Evolutionary conservation across 805 yeast genomes (phyloP).

Genomic region (Lipomyces chichibuensis): DNA sequence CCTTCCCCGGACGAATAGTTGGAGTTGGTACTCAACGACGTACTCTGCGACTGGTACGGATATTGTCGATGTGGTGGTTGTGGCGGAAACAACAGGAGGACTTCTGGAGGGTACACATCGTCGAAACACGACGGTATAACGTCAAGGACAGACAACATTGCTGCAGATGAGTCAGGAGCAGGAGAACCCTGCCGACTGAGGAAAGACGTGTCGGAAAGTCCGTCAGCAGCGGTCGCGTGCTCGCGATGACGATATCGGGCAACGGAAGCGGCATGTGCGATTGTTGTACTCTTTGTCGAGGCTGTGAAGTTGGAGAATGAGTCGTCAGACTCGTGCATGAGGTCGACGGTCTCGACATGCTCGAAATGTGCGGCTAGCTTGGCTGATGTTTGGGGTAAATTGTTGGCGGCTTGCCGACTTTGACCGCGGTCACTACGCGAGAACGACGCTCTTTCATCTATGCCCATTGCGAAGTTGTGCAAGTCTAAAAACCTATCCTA

Average conservation of each 20-base stretch:
- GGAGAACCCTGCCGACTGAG: slow-evolving; percentile 4
- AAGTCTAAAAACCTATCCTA: not conserved
- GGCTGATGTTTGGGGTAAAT: not conserved
- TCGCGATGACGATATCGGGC: slow-evolving; percentile 2
- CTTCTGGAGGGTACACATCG: slow-evolving; percentile 25
- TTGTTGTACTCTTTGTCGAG: slow-evolving; percentile 1
- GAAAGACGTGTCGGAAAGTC: not conserved
- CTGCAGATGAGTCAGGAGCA: slow-evolving; percentile 14
- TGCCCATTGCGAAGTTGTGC: not conserved
- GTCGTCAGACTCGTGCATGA: not conserved
- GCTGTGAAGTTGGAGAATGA: not conserved
- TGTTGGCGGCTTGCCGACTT: not conserved
- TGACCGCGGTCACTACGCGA: not conserved
- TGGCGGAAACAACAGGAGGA: slow-evolving; percentile 26
- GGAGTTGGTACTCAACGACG: slow-evolving; percentile 3
- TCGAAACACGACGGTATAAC: slow-evolving; percentile 27
- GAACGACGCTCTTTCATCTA: not conserved
- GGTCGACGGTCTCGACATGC: slow-evolving; percentile 28
- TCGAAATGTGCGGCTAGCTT: slow-evolving; percentile 14
- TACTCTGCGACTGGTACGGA: not conserved
- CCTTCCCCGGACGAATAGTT: slow-evolving; percentile 8
- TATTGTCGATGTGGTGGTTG: not conserved
- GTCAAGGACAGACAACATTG: slow-evolving; percentile 18
- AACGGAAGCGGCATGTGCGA: not conserved
- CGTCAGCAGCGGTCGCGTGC: not conserved